A percentile compares a stretch with the other conserved stretches of the same genome.
phyloP scores from a whole-genome alignment of 1,139 yeast genomes.

The Geotrichum klebahnii region DNA sequence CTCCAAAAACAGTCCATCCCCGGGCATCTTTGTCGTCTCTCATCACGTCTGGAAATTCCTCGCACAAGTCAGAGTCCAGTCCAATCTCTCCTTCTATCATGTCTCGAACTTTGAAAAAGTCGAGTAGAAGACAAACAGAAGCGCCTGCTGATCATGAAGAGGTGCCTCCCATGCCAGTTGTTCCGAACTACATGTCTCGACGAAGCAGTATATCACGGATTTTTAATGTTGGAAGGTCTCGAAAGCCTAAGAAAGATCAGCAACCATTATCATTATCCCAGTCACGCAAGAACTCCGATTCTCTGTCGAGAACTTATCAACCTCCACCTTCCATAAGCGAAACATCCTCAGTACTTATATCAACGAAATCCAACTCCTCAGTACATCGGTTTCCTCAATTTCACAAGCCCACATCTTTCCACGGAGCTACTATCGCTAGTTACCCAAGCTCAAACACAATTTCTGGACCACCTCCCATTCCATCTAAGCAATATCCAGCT shows the following conservation, averaged over 20 bases:
- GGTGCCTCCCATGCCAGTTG: not conserved
- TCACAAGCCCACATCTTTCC: constrained; percentile 10
- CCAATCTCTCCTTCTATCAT: not conserved
- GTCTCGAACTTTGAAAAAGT: not conserved
- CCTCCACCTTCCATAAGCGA: not conserved
- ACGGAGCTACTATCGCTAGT: too few species aligned
- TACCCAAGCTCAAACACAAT: too few species aligned
- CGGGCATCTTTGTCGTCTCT: not conserved
- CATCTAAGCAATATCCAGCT: too few species aligned
- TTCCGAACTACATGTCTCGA: not conserved
- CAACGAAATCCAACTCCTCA: not conserved
- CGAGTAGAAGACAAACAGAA: not conserved
- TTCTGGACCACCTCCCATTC: not conserved
- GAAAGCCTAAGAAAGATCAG: not conserved
- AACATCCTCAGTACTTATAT: not conserved
- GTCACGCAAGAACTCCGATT: constrained; percentile 6
- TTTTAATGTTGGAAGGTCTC: constrained; percentile 12
- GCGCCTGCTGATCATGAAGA: too few species aligned
- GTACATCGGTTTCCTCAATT: constrained; percentile 7
- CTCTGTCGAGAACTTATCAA: not conserved
- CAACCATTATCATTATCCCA: not conserved
- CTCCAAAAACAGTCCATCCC: not conserved
- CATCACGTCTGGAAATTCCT: not conserved
- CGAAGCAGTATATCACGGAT: constrained; percentile 13
- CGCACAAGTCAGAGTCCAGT: not conserved